Evolutionary conservation across 2,329 filamentous ascomycete genomes (phyloP), one percentile per base, ranked within the genome.

Genomic region (Hymenoscyphus fructigenus): DNA sequence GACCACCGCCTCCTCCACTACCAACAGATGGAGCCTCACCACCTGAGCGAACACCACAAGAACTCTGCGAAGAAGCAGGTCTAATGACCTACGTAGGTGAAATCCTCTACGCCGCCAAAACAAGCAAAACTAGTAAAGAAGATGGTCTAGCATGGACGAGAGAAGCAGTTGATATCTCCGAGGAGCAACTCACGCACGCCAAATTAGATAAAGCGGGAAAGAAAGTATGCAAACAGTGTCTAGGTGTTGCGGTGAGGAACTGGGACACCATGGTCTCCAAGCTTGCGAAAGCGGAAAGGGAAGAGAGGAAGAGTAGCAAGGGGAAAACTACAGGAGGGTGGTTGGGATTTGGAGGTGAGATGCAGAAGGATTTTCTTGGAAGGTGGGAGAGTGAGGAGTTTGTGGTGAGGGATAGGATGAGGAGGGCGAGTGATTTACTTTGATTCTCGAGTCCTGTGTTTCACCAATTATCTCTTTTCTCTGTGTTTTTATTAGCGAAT

Each of bases 1-100:
- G 84, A 5, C 86, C 89, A 0, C 78, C 82, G 1, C 96, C 93
- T 74, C 93, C 94, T 0, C 77, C 86, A 0, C 84, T 91, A 0
- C 90, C 89, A 0, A 81, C 85, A 0, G 88, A 91, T 59, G 93
- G 93, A 62, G 85, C 90, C 57, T 79, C 85, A 2, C 83, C 89
- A 0, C 87, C 93, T 0, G 78, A 83, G 64, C 89, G 91, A 57
- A 85, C 85, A 63, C 75, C 86, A 10, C 81, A 83, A 32, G 87
- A 91, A 69, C 84, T 85, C 44, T 97, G 93, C 77, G 90, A 95
- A 69, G 93, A 97, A 77, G 92, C 93, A 2, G 92, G 87, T 0
- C 79, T 97, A 15, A 93, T 92, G 82, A 84, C 93, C 28, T 95
- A 97, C 77, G 94, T 98, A 68, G 94, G 94, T 65, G 94, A 98